Base-by-base conservation (phyloP, 331 rosid species). In the Acacia pycnantha region DNA sequence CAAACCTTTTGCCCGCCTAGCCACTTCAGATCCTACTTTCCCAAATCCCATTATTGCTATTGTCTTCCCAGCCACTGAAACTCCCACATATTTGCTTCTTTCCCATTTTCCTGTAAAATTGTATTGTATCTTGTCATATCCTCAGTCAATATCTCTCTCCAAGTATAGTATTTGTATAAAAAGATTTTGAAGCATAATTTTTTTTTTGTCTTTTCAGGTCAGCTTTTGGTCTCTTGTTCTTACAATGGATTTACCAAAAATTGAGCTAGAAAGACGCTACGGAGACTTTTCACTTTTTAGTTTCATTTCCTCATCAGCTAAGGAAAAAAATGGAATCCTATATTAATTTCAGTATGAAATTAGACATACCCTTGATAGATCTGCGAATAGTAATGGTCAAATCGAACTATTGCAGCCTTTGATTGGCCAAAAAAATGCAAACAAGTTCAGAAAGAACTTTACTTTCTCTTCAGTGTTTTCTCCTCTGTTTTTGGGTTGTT, bases 1-100 rank as follows among this genome's bases (percentile, higher is more conserved):
- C 70, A 93, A 71, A 3, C 94, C 97, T 70, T 87, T 93, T 1
- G 94, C 95, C 14, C 95, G 88, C 72, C 91, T 86, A 7, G 92
- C 94, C 43, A 93, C 90, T 83, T 92, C 92, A n/a, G 95, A 88
- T 50, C 97, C 97, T 8, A 92, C 97, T 84, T 93, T 93, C 19
- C 97, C 97, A 46, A 93, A 89, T 15, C 95, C 97, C 89, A 91
- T 88, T 1, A 93, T 83, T 3, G 94, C 97, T 14, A 93, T 27
- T 9, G 94, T 90, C 77, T 93, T 93, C 54, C 97, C 97, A 15
- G 88, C 97, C 43, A 93, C 59, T 16, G 97, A 93, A 2, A 91
- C 97, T 19, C 97, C 97, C 2, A 93, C 94, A 33, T 89, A 91
- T 85, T 93, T 93, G 88, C 67, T 88, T 48, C 97, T 75, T 73